These are phyloP conservation scores for Arachis stenosperma DNA, from an alignment of 306 rosid genomes.

Conservation along the genomic window DNA sequence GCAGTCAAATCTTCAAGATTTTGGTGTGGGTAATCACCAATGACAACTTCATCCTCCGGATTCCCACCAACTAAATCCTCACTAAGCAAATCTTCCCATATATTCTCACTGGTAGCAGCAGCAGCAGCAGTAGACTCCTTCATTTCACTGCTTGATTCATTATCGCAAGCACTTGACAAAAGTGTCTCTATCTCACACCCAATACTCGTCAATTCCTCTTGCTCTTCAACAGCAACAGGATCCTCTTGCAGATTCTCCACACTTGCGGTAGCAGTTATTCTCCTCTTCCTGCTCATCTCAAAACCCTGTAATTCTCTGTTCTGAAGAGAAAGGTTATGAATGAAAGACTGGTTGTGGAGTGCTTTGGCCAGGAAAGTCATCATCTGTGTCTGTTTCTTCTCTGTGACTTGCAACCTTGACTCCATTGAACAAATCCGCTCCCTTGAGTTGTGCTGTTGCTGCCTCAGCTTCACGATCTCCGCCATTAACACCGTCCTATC, in stretches of 20 bases:
- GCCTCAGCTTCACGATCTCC: conserved; percentile 69
- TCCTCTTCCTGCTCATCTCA: conserved; percentile 62
- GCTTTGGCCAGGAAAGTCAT: conserved; percentile 76
- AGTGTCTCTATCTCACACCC: conserved; percentile 68
- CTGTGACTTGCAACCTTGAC: conserved; percentile 59
- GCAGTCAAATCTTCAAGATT: conserved; percentile 53
- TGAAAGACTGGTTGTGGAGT: conserved; percentile 55
- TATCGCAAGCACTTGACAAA: conserved; percentile 49
- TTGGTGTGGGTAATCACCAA: conserved; percentile 52
- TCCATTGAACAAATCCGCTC: conserved; percentile 60
- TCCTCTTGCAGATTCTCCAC: conserved; percentile 64
- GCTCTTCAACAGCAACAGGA: conserved; percentile 37
- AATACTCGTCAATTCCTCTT: conserved; percentile 44
- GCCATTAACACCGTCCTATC: conserved; percentile 67
- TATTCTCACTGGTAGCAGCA: conserved; percentile 45
- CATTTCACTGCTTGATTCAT: conserved; percentile 57
- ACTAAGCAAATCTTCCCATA: conserved; percentile 70
- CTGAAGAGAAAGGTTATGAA: conserved; percentile 50
- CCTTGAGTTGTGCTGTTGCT: conserved; percentile 72
- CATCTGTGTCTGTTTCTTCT: conserved; percentile 75
- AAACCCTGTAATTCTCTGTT: conserved; percentile 47
- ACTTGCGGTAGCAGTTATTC: conserved; percentile 60
- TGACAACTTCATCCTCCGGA: conserved; percentile 52
- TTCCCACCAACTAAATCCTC: conserved; percentile 57
- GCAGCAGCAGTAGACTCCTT: conserved; percentile 33